A percentile compares a stretch with the other conserved stretches of the same genome.
Conservation (phyloP, 176 grass and related monocot genomes). For the Cenchrus purpureus region DNA sequence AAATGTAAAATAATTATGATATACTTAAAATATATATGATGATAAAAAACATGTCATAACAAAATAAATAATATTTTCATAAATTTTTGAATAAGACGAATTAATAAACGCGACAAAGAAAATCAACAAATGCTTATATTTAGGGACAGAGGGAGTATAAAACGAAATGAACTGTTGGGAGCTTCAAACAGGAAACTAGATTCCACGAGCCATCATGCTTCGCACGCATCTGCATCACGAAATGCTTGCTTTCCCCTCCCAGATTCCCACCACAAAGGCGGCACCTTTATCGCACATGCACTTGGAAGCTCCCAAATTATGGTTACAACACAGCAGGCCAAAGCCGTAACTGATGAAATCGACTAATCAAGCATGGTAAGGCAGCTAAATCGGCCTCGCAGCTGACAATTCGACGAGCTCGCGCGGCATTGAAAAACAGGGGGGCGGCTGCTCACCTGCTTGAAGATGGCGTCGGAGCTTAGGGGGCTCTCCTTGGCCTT, state of each 20-base stretch:
- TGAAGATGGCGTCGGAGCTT: slow-evolving; percentile 88
- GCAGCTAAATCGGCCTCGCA: neutral
- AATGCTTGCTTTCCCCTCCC: neutral
- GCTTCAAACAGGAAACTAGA: neutral
- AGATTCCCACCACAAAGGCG: slow-evolving; percentile 17
- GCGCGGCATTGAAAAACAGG: neutral
- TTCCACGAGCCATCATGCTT: neutral
- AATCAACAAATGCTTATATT: too few species aligned
- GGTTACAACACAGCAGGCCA: neutral
- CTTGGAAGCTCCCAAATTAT: neutral
- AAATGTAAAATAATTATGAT: too few species aligned
- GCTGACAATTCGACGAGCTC: slow-evolving; percentile 12
- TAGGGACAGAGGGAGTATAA: too few species aligned
- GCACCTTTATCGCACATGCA: slow-evolving; percentile 29
- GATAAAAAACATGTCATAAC: too few species aligned
- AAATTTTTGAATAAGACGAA: too few species aligned
- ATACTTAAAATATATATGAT: too few species aligned
- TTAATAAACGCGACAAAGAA: too few species aligned
- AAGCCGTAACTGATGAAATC: neutral
- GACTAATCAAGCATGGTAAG: neutral
- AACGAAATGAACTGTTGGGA: neutral
- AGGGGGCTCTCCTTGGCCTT: slow-evolving; percentile 78
- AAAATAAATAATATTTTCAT: too few species aligned
- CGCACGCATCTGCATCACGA: neutral
- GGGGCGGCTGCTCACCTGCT: slow-evolving; percentile 54